A percentile compares a stretch with the other conserved stretches of the same genome.
Conservation (phyloP, 1,284 basidiomycete genomes). For the Stygiomarasmius scandens region DNA sequence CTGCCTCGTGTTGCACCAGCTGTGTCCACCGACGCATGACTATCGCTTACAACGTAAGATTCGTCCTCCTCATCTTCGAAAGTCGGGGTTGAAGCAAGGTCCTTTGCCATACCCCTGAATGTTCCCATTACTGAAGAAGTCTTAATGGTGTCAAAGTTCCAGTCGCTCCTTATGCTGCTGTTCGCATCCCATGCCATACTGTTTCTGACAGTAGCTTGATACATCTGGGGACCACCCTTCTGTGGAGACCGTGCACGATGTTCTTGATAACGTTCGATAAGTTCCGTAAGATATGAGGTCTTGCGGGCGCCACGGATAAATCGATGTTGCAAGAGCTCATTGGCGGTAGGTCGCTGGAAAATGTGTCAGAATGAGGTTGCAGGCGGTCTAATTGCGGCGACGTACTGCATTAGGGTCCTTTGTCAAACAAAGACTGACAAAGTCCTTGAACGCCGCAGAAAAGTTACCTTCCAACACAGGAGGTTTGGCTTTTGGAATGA, state of each 20-base stretch:
- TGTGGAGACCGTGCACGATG: conserved; percentile 61
- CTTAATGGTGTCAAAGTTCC: conserved; percentile 94
- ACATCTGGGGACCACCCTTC: conserved; percentile 49
- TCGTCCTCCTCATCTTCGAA: conserved; percentile 50
- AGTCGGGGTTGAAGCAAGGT: conserved; percentile 57
- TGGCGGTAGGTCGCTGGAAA: conserved; percentile 82
- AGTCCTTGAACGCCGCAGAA: conserved; percentile 88
- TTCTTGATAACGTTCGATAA: conserved; percentile 84
- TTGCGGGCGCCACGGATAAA: conserved; percentile 87
- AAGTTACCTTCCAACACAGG: conserved; percentile 89
- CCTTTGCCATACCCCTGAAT: conserved; percentile 66
- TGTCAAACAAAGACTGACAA: conserved; percentile 87
- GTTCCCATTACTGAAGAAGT: conserved; percentile 75
- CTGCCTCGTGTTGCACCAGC: conserved; percentile 66
- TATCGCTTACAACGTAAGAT: conserved; percentile 43
- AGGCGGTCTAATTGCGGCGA: neutral
- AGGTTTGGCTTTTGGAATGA: conserved; percentile 96
- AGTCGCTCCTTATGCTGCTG: conserved; percentile 83
- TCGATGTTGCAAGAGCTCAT: conserved; percentile 88
- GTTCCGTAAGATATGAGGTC: conserved; percentile 81
- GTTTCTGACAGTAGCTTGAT: conserved; percentile 58
- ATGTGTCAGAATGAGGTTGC: conserved; percentile 13
- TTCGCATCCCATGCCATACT: conserved; percentile 65
- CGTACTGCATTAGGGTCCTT: conserved; percentile 85
- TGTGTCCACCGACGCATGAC: conserved; percentile 56